phyloP scores from a whole-genome alignment of 148 eudicot species.

The Silene latifolia region DNA sequence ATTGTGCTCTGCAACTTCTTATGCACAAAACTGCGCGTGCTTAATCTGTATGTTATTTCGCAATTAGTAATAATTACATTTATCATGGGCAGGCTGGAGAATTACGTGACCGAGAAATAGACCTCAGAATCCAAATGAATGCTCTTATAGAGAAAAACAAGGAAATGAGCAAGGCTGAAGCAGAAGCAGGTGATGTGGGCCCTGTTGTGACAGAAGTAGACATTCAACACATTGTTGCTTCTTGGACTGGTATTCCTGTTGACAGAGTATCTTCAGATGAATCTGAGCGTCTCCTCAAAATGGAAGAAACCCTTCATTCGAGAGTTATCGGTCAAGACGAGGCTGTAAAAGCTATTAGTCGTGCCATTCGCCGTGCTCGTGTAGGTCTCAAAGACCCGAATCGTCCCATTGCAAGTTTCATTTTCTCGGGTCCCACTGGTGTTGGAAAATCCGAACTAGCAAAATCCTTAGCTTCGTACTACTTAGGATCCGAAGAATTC shows the following conservation, averaged over 20 bases:
- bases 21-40: no score
- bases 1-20: no score
- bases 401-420: constrained; percentile 86
- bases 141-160: constrained; percentile 66
- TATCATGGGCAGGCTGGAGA: constrained; percentile 55
- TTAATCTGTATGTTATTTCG: no score
- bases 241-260: constrained; percentile 91
- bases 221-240: constrained; percentile 73
- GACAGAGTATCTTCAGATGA: constrained; percentile 75
- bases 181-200: constrained; percentile 59
- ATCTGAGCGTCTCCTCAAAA: constrained; percentile 78
- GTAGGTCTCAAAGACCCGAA: constrained; percentile 82
- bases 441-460: constrained; percentile 88
- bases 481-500: constrained; percentile 82
- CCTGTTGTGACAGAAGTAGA: constrained; percentile 76
- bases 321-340: constrained; percentile 89
- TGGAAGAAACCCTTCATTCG: constrained; percentile 77
- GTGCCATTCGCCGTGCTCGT: constrained; percentile 83
- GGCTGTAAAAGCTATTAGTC: constrained; percentile 82
- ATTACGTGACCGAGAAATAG: constrained; percentile 71
- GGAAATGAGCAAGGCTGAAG: constrained; percentile 69
- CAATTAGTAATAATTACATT: no score
- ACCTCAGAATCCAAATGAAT: constrained; percentile 60
- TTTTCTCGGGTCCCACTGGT: constrained; percentile 88
- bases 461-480: constrained; percentile 68